Conservation (phyloP, 2,329 filamentous ascomycete species). For the Cordyceps militaris region DNA sequence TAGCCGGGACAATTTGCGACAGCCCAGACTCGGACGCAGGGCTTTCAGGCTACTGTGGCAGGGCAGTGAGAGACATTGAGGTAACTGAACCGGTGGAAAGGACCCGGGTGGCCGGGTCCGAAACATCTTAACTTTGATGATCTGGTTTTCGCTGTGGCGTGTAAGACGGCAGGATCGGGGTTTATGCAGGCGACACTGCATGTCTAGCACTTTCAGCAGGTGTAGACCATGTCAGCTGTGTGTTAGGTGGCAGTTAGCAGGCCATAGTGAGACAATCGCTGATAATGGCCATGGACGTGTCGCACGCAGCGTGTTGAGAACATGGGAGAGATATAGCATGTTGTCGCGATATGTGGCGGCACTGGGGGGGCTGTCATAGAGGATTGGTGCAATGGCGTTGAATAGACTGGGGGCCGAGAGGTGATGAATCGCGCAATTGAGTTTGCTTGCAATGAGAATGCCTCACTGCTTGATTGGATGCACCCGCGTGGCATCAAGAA, state of each 20-base stretch:
- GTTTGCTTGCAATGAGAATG: neutral
- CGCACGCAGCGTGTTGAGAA: neutral
- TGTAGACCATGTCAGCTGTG: neutral
- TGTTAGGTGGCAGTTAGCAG: neutral
- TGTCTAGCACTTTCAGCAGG: neutral
- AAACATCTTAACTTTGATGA: neutral
- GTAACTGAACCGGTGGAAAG: neutral
- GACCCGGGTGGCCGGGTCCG: neutral
- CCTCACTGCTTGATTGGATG: neutral
- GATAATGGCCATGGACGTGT: constrained; percentile 17
- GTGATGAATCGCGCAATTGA: neutral
- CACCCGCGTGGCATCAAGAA: neutral
- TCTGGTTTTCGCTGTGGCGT: neutral
- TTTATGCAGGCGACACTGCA: neutral
- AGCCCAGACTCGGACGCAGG: constrained; percentile 9
- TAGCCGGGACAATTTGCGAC: neutral
- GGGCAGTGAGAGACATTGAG: neutral
- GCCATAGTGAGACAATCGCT: neutral
- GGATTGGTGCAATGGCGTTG: neutral
- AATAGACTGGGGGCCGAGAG: neutral
- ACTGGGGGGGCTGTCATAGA: neutral
- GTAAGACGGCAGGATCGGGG: constrained; percentile 1
- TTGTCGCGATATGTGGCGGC: neutral
- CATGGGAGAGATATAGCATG: neutral
- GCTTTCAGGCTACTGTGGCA: neutral